A percentile compares a stretch with the other conserved stretches of the same genome.
Conservation (phyloP, 2,329 filamentous ascomycete genomes). For the Cladosporium sp. region DNA sequence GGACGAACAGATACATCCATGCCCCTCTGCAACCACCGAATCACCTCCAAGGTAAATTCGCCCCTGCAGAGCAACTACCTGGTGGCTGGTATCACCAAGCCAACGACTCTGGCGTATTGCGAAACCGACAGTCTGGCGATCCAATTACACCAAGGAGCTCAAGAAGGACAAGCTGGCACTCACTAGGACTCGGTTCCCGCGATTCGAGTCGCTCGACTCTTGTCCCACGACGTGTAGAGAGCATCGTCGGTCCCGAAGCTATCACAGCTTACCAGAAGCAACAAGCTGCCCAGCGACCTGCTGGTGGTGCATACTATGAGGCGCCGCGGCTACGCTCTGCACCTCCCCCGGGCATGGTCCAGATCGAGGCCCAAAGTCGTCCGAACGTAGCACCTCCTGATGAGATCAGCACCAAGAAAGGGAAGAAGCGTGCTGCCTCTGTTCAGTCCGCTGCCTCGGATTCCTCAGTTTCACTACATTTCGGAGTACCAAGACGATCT, state of each 20-base stretch:
- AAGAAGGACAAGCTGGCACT: conserved; percentile 44
- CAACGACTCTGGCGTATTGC: conserved; percentile 67
- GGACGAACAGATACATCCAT: conserved; percentile 41
- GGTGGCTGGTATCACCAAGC: conserved; percentile 70
- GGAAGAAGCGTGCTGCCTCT: conserved; percentile 1
- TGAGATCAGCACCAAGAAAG: neutral
- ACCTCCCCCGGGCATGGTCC: neutral
- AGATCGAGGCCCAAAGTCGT: neutral
- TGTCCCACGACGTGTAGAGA: conserved; percentile 66
- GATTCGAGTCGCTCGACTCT: conserved; percentile 6
- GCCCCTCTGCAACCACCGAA: conserved; percentile 70
- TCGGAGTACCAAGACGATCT: conserved; percentile 23
- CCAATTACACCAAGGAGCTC: conserved; percentile 10
- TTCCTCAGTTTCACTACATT: conserved; percentile 28
- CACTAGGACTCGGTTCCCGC: conserved; percentile 56
- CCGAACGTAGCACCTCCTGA: neutral
- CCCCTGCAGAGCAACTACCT: conserved; percentile 66
- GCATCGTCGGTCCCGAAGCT: conserved; percentile 74
- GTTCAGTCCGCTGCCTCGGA: neutral
- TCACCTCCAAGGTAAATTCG: conserved; percentile 76
- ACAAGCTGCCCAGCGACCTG: conserved; percentile 52
- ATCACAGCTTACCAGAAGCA: conserved; percentile 71
- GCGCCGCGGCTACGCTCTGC: conserved; percentile 8
- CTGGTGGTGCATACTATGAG: conserved; percentile 48
- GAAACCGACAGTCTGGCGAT: conserved; percentile 43